Evolutionary conservation across 2,329 filamentous ascomycete species (phyloP).

Genomic region (Phaeosphaeriaceae sp.): DNA sequence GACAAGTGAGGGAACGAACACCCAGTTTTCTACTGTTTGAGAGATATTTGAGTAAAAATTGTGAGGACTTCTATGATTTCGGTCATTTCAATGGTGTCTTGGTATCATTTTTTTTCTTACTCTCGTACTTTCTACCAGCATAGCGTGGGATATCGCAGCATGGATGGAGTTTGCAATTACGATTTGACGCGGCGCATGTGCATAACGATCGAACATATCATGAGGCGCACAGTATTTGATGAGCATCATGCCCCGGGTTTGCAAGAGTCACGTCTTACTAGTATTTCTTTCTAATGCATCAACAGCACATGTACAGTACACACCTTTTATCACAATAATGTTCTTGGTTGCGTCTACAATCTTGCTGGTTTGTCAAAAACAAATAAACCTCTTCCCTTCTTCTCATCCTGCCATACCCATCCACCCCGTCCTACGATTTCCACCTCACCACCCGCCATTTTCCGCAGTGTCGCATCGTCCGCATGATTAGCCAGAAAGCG

Average conservation of each 20-base stretch:
- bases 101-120: background rate
- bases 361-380: conserved; percentile 29
- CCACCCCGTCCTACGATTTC: conserved; percentile 60
- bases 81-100: background rate
- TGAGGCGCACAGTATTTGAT: conserved; percentile 1
- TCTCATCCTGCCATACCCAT: conserved; percentile 48
- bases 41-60: conserved; percentile 9
- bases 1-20: conserved; percentile 24
- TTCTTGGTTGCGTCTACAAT: conserved; percentile 10
- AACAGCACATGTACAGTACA: conserved; percentile 1
- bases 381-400: conserved; percentile 38
- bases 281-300: background rate
- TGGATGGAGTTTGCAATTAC: conserved; percentile 9
- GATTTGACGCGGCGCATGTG: conserved; percentile 11
- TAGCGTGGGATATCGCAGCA: conserved; percentile 6
- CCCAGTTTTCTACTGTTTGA: conserved; percentile 18
- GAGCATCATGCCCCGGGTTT: background rate
- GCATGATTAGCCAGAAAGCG: conserved; percentile 65
- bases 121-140: conserved; percentile 2
- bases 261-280: background rate
- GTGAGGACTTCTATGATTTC: background rate
- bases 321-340: background rate
- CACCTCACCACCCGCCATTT: conserved; percentile 50
- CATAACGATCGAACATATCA: conserved; percentile 10
- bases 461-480: conserved; percentile 56